Evolutionary conservation across 1,284 basidiomycete genomes (phyloP), one percentile per base, ranked within the genome.

Genomic region (Ustilago loliicola): DNA sequence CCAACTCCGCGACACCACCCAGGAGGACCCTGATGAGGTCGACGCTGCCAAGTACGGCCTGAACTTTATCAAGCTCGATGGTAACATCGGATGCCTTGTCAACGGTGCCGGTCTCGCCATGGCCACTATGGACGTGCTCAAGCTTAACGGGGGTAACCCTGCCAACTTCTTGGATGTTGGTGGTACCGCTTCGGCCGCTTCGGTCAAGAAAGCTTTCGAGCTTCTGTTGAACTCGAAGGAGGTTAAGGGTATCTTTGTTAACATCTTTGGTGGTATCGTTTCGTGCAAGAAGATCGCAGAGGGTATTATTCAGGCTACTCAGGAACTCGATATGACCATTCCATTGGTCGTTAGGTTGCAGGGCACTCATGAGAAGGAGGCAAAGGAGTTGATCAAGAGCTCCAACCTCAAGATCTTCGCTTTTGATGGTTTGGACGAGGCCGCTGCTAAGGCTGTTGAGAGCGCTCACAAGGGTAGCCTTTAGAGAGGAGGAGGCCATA

Each of bases 21-120:
- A 99, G 88, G 97, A 99, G 88, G 96, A 98, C 86, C 91, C 95
- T 27, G 95, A 95, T 47, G 97, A 99, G 88, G 96, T 98, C 51
- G 88, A 94, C 93, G 88, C 88, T 10, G 87, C 86, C 67, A 85
- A 88, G 88, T 94, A 93, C 81, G 93, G 94, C 85, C 90, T 99
- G 84, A 99, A 98, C 90, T 98, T 98, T 87, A 99, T 99, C 91
- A 98, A 99, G 89, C 92, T 99, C 57, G 97, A 99, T 86, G 97
- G 97, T 42, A 94, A 92, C 88, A 93, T 99, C 77, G 97, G 97
- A 48, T 99, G 97, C 88, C 90, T 99, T 68, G 97, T 99, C 79
- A 99, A 99, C 87, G 97, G 97, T 84, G 97, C 97, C 69, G 97
- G 97, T 87, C 90, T 99, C 71, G 97, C 97, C 61, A 99, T 99